A percentile compares a stretch with the other conserved stretches of the same genome.
phyloP scores from a whole-genome alignment of 2,329 filamentous ascomycete genomes.

The Fusarium graminum region DNA sequence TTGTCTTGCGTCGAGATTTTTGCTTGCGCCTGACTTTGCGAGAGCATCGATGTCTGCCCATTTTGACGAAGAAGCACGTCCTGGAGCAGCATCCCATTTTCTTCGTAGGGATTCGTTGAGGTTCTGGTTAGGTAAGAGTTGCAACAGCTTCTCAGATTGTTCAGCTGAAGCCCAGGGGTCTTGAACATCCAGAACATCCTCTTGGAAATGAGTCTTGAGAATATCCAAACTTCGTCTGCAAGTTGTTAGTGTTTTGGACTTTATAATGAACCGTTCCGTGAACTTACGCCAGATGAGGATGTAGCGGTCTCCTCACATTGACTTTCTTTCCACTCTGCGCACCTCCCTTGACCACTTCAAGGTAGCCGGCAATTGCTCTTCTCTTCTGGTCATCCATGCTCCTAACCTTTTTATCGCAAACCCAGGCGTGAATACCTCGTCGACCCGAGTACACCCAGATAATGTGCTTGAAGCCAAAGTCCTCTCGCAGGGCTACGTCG shows the following conservation, averaged over 20 bases:
- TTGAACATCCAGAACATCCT: constrained; percentile 84
- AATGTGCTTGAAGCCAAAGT: constrained; percentile 97
- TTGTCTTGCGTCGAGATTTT: constrained; percentile 77
- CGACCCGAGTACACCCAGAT: constrained; percentile 99
- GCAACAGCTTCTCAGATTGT: constrained; percentile 81
- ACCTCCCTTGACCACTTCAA: constrained; percentile 90
- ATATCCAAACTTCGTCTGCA: constrained; percentile 83
- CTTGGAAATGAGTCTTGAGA: constrained; percentile 85
- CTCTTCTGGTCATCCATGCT: constrained; percentile 88
- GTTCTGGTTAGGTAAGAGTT: constrained; percentile 83
- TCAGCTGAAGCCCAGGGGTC: constrained; percentile 83
- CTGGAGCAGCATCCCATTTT: constrained; percentile 91
- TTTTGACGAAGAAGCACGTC: constrained; percentile 81
- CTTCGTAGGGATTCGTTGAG: constrained; percentile 84
- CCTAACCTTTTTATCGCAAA: constrained; percentile 90
- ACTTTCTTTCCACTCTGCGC: constrained; percentile 88
- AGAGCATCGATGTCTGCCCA: constrained; percentile 94
- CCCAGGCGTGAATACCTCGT: constrained; percentile 97
- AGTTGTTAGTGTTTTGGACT: constrained; percentile 32
- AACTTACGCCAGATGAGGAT: constrained; percentile 83
- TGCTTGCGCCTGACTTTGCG: constrained; percentile 80
- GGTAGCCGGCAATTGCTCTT: constrained; percentile 86
- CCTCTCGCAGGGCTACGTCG: constrained; percentile 86
- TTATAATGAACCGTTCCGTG: not conserved
- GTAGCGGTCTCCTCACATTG: constrained; percentile 84